Conservation (phyloP, 306 rosid genomes). For the Quercus rubra region DNA sequence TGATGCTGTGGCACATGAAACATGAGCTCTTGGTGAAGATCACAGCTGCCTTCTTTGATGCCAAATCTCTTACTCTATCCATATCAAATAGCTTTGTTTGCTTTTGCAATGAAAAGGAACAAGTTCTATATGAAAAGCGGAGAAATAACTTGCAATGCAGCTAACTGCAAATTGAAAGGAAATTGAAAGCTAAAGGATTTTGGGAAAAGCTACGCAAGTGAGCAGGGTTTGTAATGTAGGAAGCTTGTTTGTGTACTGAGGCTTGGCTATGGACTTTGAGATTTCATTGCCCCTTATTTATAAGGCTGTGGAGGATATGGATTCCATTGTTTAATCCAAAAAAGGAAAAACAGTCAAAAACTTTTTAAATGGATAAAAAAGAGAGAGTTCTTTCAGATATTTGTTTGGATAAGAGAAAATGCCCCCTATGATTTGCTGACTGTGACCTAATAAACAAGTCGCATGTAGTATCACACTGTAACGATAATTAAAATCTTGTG, state of each 20-base stretch:
- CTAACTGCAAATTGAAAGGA: neutral
- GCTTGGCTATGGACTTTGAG: conserved; percentile 41
- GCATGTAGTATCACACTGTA: conserved; percentile 47
- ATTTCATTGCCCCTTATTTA: conserved; percentile 57
- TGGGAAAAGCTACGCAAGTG: conserved; percentile 3
- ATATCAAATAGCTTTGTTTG: conserved; percentile 18
- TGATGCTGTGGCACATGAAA: conserved; percentile 91
- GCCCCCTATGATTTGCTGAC: conserved; percentile 57
- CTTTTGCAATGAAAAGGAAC: neutral
- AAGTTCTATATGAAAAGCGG: neutral
- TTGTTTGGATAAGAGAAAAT: conserved; percentile 85
- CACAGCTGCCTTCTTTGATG: conserved; percentile 94
- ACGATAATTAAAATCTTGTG: conserved; percentile 32
- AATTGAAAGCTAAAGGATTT: conserved; percentile 1
- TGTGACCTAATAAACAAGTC: conserved; percentile 60
- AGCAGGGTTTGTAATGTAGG: conserved; percentile 1
- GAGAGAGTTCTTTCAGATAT: conserved; percentile 64
- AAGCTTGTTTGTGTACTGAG: conserved; percentile 24
- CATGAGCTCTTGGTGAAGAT: conserved; percentile 95
- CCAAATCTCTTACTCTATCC: conserved; percentile 82
- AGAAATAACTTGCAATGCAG: conserved; percentile 8
- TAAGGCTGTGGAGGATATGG: conserved; percentile 46
- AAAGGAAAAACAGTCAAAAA: conserved; percentile 25
- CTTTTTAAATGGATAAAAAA: conserved; percentile 44
- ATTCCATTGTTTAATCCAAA: conserved; percentile 35